Evolutionary conservation across 179 eudicot genomes (phyloP).

Genomic region (Spinacia oleracea): DNA sequence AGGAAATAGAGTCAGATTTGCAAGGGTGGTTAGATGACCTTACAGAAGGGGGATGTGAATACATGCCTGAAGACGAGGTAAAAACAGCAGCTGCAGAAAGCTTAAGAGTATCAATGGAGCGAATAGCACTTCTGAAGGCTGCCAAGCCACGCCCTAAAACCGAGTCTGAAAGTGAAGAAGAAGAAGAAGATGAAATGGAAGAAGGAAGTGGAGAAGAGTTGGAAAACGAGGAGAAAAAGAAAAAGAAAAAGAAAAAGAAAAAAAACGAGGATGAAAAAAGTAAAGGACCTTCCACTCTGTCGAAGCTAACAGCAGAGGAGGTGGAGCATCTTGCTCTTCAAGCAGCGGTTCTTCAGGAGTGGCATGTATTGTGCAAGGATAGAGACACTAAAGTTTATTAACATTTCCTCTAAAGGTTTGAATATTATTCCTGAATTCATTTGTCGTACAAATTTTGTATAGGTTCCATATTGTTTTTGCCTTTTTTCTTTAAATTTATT

Average conservation of each 20-base stretch:
- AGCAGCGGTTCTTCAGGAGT: conserved; percentile 80
- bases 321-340: conserved; percentile 93
- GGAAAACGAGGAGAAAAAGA: conserved; percentile 29
- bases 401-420: background rate
- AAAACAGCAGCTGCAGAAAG: conserved; percentile 87
- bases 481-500: background rate
- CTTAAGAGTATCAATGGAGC: conserved; percentile 80
- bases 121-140: conserved; percentile 83
- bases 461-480: background rate
- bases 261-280: conserved; percentile 38
- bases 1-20: conserved; percentile 77
- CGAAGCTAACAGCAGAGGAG: conserved; percentile 75
- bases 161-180: conserved; percentile 52
- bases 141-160: conserved; percentile 69
- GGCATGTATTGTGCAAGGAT: conserved; percentile 86
- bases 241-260: conserved; percentile 30
- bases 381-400: conserved; percentile 44
- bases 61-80: conserved; percentile 96
- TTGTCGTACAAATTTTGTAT: background rate
- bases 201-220: conserved; percentile 34
- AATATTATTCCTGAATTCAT: background rate
- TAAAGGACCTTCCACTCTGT: conserved; percentile 72
- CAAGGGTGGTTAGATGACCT: conserved; percentile 95
- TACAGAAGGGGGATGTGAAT: conserved; percentile 93
- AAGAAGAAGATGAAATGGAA: conserved; percentile 31